These are phyloP conservation scores for Eucalyptus sp. DNA, from an alignment of 345 rosid species.

Conservation along the genomic window DNA sequence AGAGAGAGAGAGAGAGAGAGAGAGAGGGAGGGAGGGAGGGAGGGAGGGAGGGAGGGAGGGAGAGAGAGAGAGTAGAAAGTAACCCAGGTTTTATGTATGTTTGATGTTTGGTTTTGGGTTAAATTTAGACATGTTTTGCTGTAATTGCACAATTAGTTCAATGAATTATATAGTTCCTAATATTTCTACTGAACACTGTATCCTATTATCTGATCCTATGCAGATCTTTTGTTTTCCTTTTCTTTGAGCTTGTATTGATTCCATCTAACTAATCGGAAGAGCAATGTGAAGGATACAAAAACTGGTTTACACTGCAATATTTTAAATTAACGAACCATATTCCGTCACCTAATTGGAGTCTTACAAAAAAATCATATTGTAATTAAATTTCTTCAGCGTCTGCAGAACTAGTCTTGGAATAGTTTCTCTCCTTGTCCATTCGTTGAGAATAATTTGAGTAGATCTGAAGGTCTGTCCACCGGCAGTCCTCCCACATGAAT, in stretches of 20 bases:
- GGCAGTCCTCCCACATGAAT: neutral
- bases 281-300: neutral
- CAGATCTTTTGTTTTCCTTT: neutral
- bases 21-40: no score
- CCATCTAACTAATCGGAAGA: neutral
- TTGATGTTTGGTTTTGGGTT: neutral
- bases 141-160: neutral
- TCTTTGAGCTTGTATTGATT: neutral
- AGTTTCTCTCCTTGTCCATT: neutral
- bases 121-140: neutral
- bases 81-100: neutral
- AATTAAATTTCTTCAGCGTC: neutral
- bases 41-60: neutral
- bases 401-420: neutral
- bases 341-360: neutral
- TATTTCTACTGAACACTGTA: neutral
- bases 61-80: neutral
- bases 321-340: neutral
- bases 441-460: neutral
- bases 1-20: neutral
- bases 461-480: neutral
- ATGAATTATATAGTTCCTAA: neutral
- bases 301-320: neutral
- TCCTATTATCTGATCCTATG: neutral
- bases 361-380: neutral